Base-by-base conservation (phyloP, 169 alveolate species). In the Eimeria nieschulzi region DNA sequence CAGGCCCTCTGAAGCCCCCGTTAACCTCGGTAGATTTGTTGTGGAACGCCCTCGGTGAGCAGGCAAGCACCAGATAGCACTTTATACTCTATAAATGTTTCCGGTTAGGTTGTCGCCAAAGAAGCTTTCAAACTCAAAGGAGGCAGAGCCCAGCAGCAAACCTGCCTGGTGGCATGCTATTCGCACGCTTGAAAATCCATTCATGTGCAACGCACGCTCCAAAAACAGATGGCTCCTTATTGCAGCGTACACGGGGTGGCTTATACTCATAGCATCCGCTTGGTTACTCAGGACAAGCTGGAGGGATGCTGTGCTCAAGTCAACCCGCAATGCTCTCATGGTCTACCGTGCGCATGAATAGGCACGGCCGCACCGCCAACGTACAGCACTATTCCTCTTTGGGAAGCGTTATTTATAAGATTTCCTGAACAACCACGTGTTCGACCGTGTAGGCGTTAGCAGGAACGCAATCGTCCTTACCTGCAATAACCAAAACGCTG, bases 351-450 rank as follows among this genome's bases (percentile, higher is more conserved):
- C 64, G 9, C 51, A 61, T 21, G 78, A 7, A 0, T 39, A 17
- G 19, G 64, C 76, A 82, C 9, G 71, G 72, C 72, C 5, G 9
- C 53, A 15, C 7, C 7, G 63, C 23, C 61, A 59, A 21, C n/a
- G n/a, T 59, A 33, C 46, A 33, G 46, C 46, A 33, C 46, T 33
- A 33, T 33, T 33, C 46, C 46, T 33, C 9, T 59, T 59, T 19
- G 68, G 15, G 53, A 82, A 19, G 46, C 17, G 23, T n/a, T 17
- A 21, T 7, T 82, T 63, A 82, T 82, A 82, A 82, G 23, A 82
- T 63, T n/a, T 82, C 90, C 78, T 82, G 90, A 15, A 63, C 90
- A 6, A 61, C 51, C 46, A 63, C 90, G 78, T 82, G 90, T 76
- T 82, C 90, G 51, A 33, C 66, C 46, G 90, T 61, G 46, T 82